phyloP scores from a whole-genome alignment of 176 grass and related monocot genomes.

The Triticum monococcum region DNA sequence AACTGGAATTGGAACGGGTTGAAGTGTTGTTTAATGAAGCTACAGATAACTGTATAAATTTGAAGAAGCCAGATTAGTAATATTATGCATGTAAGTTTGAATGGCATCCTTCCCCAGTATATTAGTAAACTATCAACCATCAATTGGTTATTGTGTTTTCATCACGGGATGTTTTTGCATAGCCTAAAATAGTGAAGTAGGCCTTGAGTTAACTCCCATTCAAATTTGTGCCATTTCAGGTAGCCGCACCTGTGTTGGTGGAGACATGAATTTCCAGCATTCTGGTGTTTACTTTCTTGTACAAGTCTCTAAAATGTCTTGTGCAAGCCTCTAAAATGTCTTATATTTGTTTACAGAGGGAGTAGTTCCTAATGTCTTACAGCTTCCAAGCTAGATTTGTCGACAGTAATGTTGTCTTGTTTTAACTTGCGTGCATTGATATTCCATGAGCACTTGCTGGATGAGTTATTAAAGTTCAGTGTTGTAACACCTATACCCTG shows the following conservation, averaged over 20 bases:
- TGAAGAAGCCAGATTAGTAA: conserved; percentile 71
- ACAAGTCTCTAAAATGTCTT: too few relatives aligned
- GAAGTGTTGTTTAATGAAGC: conserved; percentile 83
- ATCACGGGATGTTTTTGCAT: neutral
- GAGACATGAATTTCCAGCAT: neutral
- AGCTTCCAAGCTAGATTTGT: neutral
- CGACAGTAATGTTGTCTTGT: neutral
- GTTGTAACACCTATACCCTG: neutral
- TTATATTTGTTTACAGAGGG: too few relatives aligned
- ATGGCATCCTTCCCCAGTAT: neutral
- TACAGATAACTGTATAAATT: conserved; percentile 87
- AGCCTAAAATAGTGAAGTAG: neutral
- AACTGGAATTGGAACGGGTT: conserved; percentile 71
- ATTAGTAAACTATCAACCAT: neutral
- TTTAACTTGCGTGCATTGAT: neutral
- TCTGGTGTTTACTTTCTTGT: neutral
- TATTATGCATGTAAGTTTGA: conserved; percentile 31
- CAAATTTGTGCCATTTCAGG: conserved; percentile 22
- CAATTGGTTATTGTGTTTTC: neutral
- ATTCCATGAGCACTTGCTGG: neutral
- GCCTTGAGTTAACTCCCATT: neutral
- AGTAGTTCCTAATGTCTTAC: conserved; percentile 3
- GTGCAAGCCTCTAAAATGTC: too few relatives aligned
- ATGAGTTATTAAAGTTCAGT: neutral
- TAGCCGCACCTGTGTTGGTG: neutral